Base-by-base conservation (phyloP, 2,329 filamentous ascomycete genomes). In the Rutstroemia sp. region DNA sequence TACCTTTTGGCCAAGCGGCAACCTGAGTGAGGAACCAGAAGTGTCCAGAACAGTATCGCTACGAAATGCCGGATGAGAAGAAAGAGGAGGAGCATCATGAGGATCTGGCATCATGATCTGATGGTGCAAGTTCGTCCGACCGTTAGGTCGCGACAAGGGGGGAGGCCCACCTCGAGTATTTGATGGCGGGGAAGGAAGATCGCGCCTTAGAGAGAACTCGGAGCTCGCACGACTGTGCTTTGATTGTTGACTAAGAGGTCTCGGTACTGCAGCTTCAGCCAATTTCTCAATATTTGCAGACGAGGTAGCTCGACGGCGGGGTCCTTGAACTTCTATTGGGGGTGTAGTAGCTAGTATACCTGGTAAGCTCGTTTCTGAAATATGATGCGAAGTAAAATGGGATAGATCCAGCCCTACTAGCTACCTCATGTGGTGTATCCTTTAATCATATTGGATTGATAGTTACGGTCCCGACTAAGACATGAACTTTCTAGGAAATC, bases 201-300 rank as follows among this genome's bases (percentile, higher is more conserved):
- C 80, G 60, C 78, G 79, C 57, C 82, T 72, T 47, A 81, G 70
- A 50, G 84, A 86, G 63, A 84, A 78, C 69, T 89, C 86, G 54
- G 86, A 89, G 71, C 84, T 88, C 55, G 86, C 82, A 63, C 86
- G 82, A 67, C 80, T 85, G 70, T 87, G 83, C 67, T 79, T 87
- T 73, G 77, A 85, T 66, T 82, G 77, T 60, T 83, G 76, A 63
- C 80, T 83, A 45, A 80, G 69, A 48, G 83, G 79, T 62, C 81
- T 75, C 54, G 75, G 71, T 54, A 73, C 75, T 54, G 72, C 68
- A 56, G 72, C 67, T 61, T 83, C 79, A 46, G 75, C 67, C 56
- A 74, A 77, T 38, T 78, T 73, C 65, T 87, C 81, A 25, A 86
- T 73, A 65, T 84, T 82, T 46, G 79, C 78, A 39, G 81, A 80